These are phyloP conservation scores for Rosa hybrid DNA, from an alignment of 331 rosid genomes.

Conservation along the genomic window DNA sequence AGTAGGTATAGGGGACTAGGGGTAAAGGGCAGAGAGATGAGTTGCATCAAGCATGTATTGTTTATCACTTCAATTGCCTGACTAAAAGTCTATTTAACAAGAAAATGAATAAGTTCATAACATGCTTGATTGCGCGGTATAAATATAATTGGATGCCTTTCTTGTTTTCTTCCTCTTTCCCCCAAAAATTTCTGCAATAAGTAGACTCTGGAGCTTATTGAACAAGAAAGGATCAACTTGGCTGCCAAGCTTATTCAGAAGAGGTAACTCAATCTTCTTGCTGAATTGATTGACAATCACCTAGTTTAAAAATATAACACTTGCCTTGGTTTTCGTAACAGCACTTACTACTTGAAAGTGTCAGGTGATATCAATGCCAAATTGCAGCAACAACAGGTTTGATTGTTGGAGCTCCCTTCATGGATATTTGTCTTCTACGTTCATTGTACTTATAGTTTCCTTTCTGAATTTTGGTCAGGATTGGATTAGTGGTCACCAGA, in stretches of 20 bases:
- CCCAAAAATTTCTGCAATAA: conserved; percentile 13
- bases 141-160: conserved; percentile 27
- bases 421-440: conserved; percentile 21
- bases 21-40: neutral
- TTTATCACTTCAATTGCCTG: conserved; percentile 6
- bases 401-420: conserved; percentile 23
- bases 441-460: conserved; percentile 20
- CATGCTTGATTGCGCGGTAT: neutral
- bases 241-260: conserved; percentile 60
- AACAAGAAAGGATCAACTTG: conserved; percentile 64
- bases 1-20: neutral
- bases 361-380: conserved; percentile 50
- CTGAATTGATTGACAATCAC: conserved; percentile 14
- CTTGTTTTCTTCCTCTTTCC: conserved; percentile 14
- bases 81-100: neutral
- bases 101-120: neutral
- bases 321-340: conserved; percentile 38
- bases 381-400: conserved; percentile 72
- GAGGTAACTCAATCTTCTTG: conserved; percentile 51
- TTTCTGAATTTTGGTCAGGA: conserved; percentile 51
- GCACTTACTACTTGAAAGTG: conserved; percentile 56
- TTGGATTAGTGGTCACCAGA: conserved; percentile 47
- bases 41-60: conserved; percentile 7
- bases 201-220: conserved; percentile 75
- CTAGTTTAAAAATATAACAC: conserved; percentile 15